Evolutionary conservation across 257 asterid genomes (phyloP).

Genomic region (Echites panduratus): DNA sequence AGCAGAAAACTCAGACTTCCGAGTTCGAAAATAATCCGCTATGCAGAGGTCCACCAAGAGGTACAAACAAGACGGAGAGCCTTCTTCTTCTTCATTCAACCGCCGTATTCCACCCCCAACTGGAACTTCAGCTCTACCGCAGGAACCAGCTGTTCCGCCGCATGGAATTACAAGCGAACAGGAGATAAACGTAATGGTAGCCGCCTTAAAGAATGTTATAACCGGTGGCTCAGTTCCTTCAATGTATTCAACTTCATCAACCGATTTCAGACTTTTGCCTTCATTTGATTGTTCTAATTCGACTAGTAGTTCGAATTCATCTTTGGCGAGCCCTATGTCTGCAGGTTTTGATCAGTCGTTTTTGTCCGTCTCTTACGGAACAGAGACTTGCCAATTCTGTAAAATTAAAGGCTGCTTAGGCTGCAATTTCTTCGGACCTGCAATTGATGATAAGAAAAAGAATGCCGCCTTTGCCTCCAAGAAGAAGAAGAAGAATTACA

Average conservation of each 20-base stretch:
- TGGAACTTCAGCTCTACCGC: background rate
- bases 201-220: conserved; percentile 54
- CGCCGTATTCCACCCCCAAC: background rate
- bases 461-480: conserved; percentile 3
- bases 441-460: conserved; percentile 17
- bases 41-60: conserved; percentile 59
- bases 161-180: conserved; percentile 39
- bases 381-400: conserved; percentile 54
- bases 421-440: conserved; percentile 44
- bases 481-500: conserved; percentile 66
- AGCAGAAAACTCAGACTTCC: background rate
- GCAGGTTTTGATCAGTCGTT: conserved; percentile 12
- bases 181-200: conserved; percentile 61
- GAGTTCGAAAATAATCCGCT: background rate
- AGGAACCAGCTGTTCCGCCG: conserved; percentile 3
- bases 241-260: background rate
- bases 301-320: background rate
- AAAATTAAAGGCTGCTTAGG: conserved; percentile 63
- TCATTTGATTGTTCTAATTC: background rate
- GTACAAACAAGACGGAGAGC: conserved; percentile 17
- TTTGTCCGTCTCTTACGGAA: conserved; percentile 31
- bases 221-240: conserved; percentile 19
- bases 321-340: conserved; percentile 1
- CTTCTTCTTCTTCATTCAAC: background rate
- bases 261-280: conserved; percentile 1